Conservation (phyloP, 2,329 filamentous ascomycete genomes). For the Claviceps sp. region DNA sequence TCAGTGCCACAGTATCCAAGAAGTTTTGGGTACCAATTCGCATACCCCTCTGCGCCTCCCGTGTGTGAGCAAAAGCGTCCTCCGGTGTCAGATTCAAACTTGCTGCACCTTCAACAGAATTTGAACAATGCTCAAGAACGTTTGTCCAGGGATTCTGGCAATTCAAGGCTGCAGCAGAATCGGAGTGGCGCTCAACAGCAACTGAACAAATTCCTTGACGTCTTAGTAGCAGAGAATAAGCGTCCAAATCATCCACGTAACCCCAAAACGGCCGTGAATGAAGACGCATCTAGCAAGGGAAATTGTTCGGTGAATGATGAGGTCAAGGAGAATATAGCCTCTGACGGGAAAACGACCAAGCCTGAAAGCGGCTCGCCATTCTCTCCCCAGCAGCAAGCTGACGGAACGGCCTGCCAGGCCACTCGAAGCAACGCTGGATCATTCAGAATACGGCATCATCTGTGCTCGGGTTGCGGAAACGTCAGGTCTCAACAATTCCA, state of each 20-base stretch:
- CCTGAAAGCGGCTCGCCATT: background rate
- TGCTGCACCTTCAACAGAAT: constrained; percentile 15
- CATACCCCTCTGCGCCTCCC: background rate
- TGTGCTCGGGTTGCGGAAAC: constrained; percentile 24
- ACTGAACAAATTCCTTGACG: constrained; percentile 17
- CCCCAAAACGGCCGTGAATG: background rate
- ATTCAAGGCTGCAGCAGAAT: constrained; percentile 12
- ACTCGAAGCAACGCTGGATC: constrained; percentile 10
- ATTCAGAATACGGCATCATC: constrained; percentile 14
- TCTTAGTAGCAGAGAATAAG: background rate
- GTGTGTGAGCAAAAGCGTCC: background rate
- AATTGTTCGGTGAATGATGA: constrained; percentile 1
- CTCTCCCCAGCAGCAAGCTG: background rate
- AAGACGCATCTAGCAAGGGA: constrained; percentile 6
- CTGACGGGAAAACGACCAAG: background rate
- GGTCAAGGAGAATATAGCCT: constrained; percentile 1
- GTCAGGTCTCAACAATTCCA: constrained; percentile 23
- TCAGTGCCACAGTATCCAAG: background rate
- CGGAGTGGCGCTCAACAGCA: constrained; percentile 15
- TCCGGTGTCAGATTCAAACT: constrained; percentile 1
- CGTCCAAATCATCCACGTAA: background rate
- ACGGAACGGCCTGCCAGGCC: background rate
- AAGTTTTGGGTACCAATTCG: background rate
- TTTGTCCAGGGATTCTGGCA: constrained; percentile 12
- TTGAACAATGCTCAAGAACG: constrained; percentile 15